Base-by-base conservation (phyloP, 129 eudicot genomes). In the Deinandra increscens region DNA sequence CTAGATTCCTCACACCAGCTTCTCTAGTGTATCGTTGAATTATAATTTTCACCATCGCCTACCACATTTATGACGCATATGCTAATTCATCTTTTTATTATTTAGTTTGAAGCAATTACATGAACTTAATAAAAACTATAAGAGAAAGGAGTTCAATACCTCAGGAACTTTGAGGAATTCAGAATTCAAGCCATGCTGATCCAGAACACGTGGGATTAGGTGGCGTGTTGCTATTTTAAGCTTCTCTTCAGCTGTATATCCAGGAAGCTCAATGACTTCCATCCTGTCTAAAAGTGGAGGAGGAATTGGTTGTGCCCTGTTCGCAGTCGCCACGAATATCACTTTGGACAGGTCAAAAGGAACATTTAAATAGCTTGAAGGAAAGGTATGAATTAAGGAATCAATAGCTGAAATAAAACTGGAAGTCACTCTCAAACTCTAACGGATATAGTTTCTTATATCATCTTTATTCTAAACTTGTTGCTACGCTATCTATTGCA, bases 251-350 rank as follows among this genome's bases (percentile, higher is more conserved):
- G 95, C 90, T 44, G 99, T 93, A 77, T 93, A 93, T 49, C 99
- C 99, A 60, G 97, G 93, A 74, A 93, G 84, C 75, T 93, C 99
- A 73, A 93, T 89, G 79, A 93, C 95, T 85, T 89, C 97, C 99
- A 93, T 93, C 84, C 97, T 83, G 86, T 93, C 99, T 64, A 85
- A 60, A 14, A 93, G 90, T 56, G 97, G 85, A 14, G 97, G 97
- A 80, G 97, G 99, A 69, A 93, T 89, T 68, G 99, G 97, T 29
- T 93, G 91, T 59, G 83, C 73, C 71, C 88, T 89, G 80, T 93
- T 93, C 36, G 95, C 99, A 69, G 99, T 93, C n/a, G 97, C 95
- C 84, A 93, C 99, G 74, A 93, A 93, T 14, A 93, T 80, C 54
- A 93, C 97, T 78, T 93, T 87, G 41, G 99, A 93, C 18, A 93